These are phyloP conservation scores for Persicaria tinctoria DNA, from an alignment of 148 eudicot species.

Conservation along the genomic window DNA sequence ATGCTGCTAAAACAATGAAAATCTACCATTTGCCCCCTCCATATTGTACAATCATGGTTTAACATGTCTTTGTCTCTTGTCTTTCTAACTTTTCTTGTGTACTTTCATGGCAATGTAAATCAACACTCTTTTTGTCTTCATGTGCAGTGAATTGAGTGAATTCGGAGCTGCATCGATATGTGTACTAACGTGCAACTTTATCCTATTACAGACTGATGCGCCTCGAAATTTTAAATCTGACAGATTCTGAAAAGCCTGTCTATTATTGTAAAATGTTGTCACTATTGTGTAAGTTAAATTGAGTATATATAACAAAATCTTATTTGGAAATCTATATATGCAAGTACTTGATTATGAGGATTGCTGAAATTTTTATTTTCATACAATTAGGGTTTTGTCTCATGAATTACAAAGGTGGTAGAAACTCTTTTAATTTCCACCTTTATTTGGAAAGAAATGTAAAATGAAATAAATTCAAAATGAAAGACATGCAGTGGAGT, in stretches of 20 bases:
- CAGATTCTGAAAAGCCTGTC: not conserved
- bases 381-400: too few species aligned
- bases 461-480: not conserved
- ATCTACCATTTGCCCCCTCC: slow-evolving; percentile 1
- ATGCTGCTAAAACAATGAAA: not conserved
- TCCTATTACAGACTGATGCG: not conserved
- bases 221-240: not conserved
- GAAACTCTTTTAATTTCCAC: too few species aligned
- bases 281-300: not conserved
- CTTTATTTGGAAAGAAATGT: not conserved
- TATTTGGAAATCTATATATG: not conserved
- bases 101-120: not conserved
- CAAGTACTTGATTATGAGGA: not conserved
- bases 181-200: not conserved
- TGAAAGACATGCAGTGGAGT: not conserved
- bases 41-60: not conserved
- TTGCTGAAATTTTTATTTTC: not conserved
- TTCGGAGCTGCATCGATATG: not conserved
- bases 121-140: not conserved
- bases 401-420: too few species aligned
- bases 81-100: not conserved
- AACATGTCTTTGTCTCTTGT: not conserved
- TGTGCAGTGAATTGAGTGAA: not conserved
- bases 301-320: not conserved
- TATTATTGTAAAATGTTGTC: not conserved